These are phyloP conservation scores for Amborella trichopoda DNA, from an alignment of 164 flowering plant genomes.

Conservation along the genomic window DNA sequence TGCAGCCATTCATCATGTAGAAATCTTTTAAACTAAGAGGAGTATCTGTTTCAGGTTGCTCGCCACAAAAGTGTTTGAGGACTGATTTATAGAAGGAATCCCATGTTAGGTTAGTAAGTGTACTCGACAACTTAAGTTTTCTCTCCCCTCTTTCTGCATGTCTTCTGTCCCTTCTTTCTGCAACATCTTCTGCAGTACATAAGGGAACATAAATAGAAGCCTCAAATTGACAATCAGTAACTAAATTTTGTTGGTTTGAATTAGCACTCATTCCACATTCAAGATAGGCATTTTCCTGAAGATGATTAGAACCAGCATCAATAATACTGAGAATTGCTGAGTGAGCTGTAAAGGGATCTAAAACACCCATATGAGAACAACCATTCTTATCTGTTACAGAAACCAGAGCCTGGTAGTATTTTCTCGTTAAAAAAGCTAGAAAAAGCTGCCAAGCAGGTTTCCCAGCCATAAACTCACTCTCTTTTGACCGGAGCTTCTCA, in stretches of 20 bases:
- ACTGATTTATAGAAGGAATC: constrained; percentile 45
- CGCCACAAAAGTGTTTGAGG: constrained; percentile 9
- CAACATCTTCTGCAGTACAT: no score
- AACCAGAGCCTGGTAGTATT: constrained; percentile 41
- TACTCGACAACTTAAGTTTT: not conserved
- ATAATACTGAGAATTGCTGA: constrained; percentile 45
- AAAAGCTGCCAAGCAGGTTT: constrained; percentile 75
- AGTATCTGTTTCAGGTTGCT: not conserved
- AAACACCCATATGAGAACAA: constrained; percentile 30
- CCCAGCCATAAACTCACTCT: constrained; percentile 15
- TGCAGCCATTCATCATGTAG: constrained; percentile 29
- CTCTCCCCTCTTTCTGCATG: not conserved
- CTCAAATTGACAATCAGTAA: constrained; percentile 14
- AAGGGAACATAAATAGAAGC: constrained; percentile 7
- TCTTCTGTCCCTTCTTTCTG: not conserved
- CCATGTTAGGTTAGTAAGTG: constrained; percentile 40
- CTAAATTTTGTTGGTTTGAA: constrained; percentile 6
- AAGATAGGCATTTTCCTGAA: no score
- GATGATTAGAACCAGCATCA: no score
- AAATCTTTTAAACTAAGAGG: constrained; percentile 39
- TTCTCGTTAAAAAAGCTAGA: constrained; percentile 45
- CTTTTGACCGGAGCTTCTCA: constrained; percentile 31
- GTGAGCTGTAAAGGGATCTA: constrained; percentile 63
- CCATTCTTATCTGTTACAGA: constrained; percentile 37
- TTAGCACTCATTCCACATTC: no score